Conservation (phyloP, 331 rosid genomes). For the Rosa hybrid region DNA sequence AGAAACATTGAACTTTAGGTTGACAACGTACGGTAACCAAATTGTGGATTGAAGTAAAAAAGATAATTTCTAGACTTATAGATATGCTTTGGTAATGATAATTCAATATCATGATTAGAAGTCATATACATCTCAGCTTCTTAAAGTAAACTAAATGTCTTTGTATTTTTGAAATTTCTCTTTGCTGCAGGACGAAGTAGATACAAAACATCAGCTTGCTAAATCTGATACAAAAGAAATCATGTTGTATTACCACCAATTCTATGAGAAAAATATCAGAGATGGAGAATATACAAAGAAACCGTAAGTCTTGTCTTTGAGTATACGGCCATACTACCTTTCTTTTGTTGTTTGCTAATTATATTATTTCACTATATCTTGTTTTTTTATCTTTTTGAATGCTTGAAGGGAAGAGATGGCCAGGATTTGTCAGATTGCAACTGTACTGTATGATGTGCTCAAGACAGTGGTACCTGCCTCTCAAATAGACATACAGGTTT, state of each 20-base stretch:
- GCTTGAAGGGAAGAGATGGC: slow-evolving; percentile 93
- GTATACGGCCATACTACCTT: slow-evolving; percentile 10
- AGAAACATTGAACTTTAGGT: neutral
- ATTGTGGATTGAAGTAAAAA: neutral
- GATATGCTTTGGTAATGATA: neutral
- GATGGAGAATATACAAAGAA: slow-evolving; percentile 57
- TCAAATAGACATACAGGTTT: slow-evolving; percentile 57
- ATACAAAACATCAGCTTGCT: slow-evolving; percentile 27
- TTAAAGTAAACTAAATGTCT: slow-evolving; percentile 6
- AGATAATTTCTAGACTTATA: neutral
- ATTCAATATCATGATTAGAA: neutral
- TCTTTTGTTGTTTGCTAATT: slow-evolving; percentile 18
- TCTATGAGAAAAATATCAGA: slow-evolving; percentile 54
- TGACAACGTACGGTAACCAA: neutral
- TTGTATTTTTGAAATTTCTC: slow-evolving; percentile 3
- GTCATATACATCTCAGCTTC: neutral
- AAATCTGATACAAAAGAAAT: slow-evolving; percentile 56
- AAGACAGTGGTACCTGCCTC: slow-evolving; percentile 45
- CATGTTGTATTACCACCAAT: slow-evolving; percentile 48
- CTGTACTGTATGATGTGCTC: slow-evolving; percentile 77
- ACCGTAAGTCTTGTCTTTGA: slow-evolving; percentile 65
- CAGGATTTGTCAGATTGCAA: slow-evolving; percentile 69
- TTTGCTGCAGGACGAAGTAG: slow-evolving; percentile 61
- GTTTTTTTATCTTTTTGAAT: slow-evolving; percentile 1
- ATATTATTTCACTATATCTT: slow-evolving; percentile 12